phyloP scores from a whole-genome alignment of 2,329 filamentous ascomycete species.

The Aspergillus jensenii region DNA sequence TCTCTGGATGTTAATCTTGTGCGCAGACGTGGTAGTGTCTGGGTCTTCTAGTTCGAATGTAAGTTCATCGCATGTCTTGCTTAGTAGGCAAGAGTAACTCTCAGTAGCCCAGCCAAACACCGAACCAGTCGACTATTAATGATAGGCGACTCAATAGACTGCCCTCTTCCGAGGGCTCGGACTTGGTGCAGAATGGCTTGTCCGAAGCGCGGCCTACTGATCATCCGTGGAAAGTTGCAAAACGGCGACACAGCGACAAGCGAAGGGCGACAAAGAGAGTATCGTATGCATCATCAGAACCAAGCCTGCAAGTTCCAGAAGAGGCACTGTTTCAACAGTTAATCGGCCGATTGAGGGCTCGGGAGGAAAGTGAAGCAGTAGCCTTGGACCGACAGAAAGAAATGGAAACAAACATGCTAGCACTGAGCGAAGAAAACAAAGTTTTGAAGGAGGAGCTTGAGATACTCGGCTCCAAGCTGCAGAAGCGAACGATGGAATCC shows the following conservation, averaged over 20 bases:
- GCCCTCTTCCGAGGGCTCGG: not conserved
- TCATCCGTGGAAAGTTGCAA: conserved; percentile 15
- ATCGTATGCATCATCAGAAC: not conserved
- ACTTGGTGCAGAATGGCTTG: not conserved
- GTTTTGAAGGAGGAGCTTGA: conserved; percentile 25
- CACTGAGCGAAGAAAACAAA: conserved; percentile 30
- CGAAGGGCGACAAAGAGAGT: not conserved
- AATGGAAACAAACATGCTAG: conserved; percentile 26
- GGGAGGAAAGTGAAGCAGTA: conserved; percentile 34
- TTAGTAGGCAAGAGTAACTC: not conserved
- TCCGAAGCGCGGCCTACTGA: not conserved
- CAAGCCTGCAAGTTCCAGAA: conserved; percentile 26
- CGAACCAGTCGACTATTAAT: not conserved
- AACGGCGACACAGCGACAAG: conserved; percentile 14
- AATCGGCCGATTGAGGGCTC: conserved; percentile 32
- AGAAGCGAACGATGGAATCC: conserved; percentile 22
- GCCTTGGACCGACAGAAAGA: conserved; percentile 22
- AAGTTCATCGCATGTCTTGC: not conserved
- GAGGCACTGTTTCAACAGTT: conserved; percentile 38
- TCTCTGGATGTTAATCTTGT: not conserved
- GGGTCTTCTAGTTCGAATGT: not conserved
- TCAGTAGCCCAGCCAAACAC: not conserved
- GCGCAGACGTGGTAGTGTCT: not conserved
- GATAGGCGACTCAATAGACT: not conserved
- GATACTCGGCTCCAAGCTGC: conserved; percentile 15